phyloP scores from a whole-genome alignment of 1,284 basidiomycete species.

The Pholiota adiposa region DNA sequence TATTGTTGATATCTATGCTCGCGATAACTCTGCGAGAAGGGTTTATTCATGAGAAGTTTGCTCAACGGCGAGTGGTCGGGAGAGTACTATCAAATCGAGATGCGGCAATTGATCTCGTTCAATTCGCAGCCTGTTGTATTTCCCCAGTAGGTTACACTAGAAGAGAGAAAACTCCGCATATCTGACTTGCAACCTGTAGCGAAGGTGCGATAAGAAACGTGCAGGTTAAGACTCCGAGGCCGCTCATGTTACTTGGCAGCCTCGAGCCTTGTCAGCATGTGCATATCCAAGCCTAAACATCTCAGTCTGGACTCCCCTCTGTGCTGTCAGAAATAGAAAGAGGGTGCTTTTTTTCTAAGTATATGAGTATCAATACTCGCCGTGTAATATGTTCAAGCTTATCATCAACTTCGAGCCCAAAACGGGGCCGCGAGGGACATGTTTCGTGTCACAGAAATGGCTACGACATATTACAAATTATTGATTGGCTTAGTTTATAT shows the following conservation, averaged over 20 bases:
- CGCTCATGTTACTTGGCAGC: neutral
- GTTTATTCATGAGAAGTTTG: neutral
- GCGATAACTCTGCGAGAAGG: neutral
- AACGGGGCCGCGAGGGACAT: no score
- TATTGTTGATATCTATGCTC: neutral
- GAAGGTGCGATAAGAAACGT: neutral
- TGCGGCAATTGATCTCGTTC: neutral
- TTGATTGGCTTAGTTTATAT: no score
- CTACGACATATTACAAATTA: no score
- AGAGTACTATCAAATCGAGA: neutral
- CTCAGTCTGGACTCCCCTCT: no score
- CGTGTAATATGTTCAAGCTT: no score
- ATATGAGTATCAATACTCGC: no score
- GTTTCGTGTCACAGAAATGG: no score
- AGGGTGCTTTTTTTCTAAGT: no score
- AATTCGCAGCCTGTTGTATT: neutral
- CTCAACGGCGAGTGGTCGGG: constrained; percentile 10
- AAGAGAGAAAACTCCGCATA: neutral
- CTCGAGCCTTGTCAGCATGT: no score
- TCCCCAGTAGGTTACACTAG: neutral
- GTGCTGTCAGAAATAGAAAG: no score
- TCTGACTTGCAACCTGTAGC: neutral
- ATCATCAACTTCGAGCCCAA: no score
- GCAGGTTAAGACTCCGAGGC: neutral
- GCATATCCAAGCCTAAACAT: no score